phyloP scores from a whole-genome alignment of 1,139 yeast genomes.

The Geotrichum macrosporum region DNA sequence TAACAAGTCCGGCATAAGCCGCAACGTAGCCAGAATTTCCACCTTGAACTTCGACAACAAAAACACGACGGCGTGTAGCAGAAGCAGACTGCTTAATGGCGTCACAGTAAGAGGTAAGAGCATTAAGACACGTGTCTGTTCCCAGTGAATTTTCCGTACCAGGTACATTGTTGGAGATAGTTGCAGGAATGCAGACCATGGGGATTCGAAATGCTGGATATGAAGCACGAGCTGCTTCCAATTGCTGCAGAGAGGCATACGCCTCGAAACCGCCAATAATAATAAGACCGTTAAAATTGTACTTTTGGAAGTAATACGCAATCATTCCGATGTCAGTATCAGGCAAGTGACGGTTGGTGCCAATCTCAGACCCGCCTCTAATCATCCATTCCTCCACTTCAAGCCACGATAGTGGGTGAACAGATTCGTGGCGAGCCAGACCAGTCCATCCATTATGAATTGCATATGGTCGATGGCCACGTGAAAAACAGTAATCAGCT shows the following conservation, averaged over 20 bases:
- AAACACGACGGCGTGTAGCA: conserved; percentile 88
- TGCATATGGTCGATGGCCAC: conserved; percentile 84
- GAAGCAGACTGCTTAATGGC: conserved; percentile 93
- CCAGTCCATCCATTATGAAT: conserved; percentile 94
- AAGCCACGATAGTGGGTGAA: conserved; percentile 72
- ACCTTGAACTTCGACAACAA: conserved; percentile 96
- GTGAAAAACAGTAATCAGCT: conserved; percentile 82
- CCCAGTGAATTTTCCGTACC: conserved; percentile 96
- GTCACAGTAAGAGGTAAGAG: conserved; percentile 88
- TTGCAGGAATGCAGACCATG: conserved; percentile 88
- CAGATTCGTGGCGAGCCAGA: conserved; percentile 71
- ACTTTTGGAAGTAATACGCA: conserved; percentile 85
- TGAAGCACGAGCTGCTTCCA: conserved; percentile 62
- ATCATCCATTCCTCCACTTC: conserved; percentile 89
- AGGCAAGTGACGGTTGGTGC: conserved; percentile 87
- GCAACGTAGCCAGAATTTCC: conserved; percentile 95
- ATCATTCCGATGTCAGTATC: conserved; percentile 77
- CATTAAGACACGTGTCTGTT: conserved; percentile 87
- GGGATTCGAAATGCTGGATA: conserved; percentile 94
- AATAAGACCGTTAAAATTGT: conserved; percentile 76
- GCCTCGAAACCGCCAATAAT: conserved; percentile 97
- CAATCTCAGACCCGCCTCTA: conserved; percentile 90
- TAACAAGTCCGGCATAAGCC: conserved; percentile 77
- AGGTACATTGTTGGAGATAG: conserved; percentile 96
- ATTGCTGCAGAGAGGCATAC: conserved; percentile 73